These are phyloP conservation scores for Chimonanthus salicifolius DNA, from an alignment of 164 flowering plant genomes.

Conservation along the genomic window DNA sequence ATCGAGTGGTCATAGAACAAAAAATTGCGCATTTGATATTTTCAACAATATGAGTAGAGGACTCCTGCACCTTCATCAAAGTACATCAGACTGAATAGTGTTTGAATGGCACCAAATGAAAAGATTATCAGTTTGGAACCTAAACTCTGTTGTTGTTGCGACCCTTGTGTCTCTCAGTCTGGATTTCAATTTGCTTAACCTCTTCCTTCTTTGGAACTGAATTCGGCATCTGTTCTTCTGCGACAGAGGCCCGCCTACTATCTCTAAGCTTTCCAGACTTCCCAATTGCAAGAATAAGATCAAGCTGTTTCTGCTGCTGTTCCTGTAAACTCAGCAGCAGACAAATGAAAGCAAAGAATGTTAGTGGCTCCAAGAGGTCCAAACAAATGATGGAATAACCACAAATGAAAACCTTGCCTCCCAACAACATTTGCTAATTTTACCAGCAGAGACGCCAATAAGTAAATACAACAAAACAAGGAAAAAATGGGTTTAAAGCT, in stretches of 20 bases:
- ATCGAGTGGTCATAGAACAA: not conserved
- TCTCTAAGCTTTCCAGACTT: constrained; percentile 50
- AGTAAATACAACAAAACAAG: too few relatives aligned
- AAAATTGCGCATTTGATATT: not conserved
- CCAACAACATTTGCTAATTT: too few relatives aligned
- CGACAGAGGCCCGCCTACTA: constrained; percentile 21
- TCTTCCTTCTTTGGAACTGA: constrained; percentile 15
- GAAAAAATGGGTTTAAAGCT: too few relatives aligned
- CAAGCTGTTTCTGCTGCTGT: constrained; percentile 81
- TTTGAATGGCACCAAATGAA: not conserved
- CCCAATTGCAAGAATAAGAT: constrained; percentile 70
- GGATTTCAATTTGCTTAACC: constrained; percentile 17
- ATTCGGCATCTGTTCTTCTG: constrained; percentile 13
- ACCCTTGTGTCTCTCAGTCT: constrained; percentile 1
- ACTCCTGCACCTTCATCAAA: not conserved
- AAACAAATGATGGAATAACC: not conserved
- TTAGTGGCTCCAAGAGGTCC: not conserved
- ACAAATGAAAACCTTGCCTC: too few relatives aligned
- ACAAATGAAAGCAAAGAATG: not conserved
- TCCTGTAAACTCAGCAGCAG: constrained; percentile 35
- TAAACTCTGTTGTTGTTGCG: constrained; percentile 3
- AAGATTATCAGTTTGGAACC: not conserved
- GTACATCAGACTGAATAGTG: not conserved
- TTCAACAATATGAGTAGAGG: not conserved
- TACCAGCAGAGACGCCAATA: too few relatives aligned